Percentiles rank a stretch among this genome's conserved stretches.
Evolutionary conservation across 2,329 filamentous ascomycete species (phyloP).

Genomic region (Aspergillus ibericus): DNA sequence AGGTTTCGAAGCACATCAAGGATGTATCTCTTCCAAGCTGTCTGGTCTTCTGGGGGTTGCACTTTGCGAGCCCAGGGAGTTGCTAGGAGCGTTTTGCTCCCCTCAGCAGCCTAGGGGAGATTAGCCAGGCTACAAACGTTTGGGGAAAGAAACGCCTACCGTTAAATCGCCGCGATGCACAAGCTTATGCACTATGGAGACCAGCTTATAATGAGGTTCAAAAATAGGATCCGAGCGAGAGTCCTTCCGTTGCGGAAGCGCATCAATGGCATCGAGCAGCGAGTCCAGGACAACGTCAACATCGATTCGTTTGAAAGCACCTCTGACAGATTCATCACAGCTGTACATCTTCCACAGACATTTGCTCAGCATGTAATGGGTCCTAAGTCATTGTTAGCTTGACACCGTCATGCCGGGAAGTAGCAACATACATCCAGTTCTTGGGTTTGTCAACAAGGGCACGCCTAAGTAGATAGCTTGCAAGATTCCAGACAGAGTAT

Average conservation of each 20-base stretch:
- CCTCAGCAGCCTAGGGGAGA: slow-evolving; percentile 44
- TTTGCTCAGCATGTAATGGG: slow-evolving; percentile 69
- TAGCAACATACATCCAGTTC: slow-evolving; percentile 60
- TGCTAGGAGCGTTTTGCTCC: slow-evolving; percentile 51
- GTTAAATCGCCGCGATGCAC: slow-evolving; percentile 55
- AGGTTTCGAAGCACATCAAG: slow-evolving; percentile 59
- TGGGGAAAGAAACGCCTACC: slow-evolving; percentile 28
- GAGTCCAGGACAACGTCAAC: slow-evolving; percentile 56
- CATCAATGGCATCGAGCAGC: slow-evolving; percentile 60
- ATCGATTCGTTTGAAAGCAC: slow-evolving; percentile 35
- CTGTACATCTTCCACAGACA: slow-evolving; percentile 71
- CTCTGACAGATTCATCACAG: slow-evolving; percentile 44
- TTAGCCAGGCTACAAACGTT: slow-evolving; percentile 22
- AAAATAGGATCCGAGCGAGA: slow-evolving; percentile 71
- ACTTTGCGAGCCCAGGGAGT: slow-evolving; percentile 59
- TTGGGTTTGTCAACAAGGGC: slow-evolving; percentile 60
- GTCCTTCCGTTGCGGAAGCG: slow-evolving; percentile 61
- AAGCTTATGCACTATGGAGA: slow-evolving; percentile 79
- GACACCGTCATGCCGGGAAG: no score
- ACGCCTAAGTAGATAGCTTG: slow-evolving; percentile 59
- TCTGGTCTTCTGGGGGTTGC: slow-evolving; percentile 48
- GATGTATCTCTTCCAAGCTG: slow-evolving; percentile 62
- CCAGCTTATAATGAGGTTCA: slow-evolving; percentile 90
- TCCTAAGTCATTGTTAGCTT: slow-evolving; percentile 37
- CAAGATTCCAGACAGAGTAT: slow-evolving; percentile 66